Conservation (phyloP, 495 filamentous ascomycete genomes). For the Xylaria longipes region DNA sequence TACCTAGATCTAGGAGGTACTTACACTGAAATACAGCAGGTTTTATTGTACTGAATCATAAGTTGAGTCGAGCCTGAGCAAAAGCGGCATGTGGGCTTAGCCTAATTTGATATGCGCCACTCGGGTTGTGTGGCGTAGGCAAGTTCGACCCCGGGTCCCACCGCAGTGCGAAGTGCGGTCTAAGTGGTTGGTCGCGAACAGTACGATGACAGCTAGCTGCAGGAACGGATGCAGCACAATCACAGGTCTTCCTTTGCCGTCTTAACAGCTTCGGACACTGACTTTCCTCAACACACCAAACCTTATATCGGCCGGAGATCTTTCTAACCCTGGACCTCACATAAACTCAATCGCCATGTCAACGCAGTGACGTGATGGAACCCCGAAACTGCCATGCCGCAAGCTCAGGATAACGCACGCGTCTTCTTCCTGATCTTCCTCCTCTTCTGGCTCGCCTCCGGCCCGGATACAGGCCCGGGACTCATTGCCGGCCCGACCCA, state of each 20-base stretch:
- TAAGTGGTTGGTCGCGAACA: background rate
- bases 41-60: no score
- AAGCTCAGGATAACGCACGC: constrained; percentile 49
- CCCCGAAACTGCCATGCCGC: constrained; percentile 32
- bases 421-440: constrained; percentile 50
- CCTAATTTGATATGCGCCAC: no score
- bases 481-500: constrained; percentile 48
- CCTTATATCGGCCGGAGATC: background rate
- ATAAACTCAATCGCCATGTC: constrained; percentile 25
- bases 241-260: background rate
- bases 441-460: constrained; percentile 50
- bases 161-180: background rate
- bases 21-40: no score
- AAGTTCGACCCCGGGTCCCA: background rate
- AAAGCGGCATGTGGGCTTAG: no score
- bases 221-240: background rate
- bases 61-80: no score
- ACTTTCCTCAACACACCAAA: background rate
- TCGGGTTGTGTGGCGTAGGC: background rate
- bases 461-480: constrained; percentile 46
- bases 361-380: constrained; percentile 38
- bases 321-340: constrained; percentile 1
- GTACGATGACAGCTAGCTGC: constrained; percentile 14
- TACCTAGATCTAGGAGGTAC: no score
- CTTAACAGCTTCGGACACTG: background rate